Percentiles rank a stretch among this genome's conserved stretches.
These are phyloP conservation scores for Tephrocybe sp. DNA, from an alignment of 768 basidiomycete genomes.

Conservation along the genomic window DNA sequence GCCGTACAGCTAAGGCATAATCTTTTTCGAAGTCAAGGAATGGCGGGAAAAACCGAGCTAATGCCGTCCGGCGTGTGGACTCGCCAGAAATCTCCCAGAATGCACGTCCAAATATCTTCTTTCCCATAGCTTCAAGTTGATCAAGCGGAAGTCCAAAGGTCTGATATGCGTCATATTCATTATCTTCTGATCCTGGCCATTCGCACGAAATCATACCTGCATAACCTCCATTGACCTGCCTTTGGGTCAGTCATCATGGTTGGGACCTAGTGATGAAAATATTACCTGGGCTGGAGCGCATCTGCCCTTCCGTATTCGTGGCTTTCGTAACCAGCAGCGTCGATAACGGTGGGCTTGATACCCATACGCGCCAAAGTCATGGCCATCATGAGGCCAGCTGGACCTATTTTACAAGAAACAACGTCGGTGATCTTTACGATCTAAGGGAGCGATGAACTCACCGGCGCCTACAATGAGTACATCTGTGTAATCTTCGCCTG, in stretches of 20 bases:
- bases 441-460: not conserved
- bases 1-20: constrained; percentile 16
- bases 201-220: constrained; percentile 2
- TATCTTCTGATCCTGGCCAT: not conserved
- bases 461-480: constrained; percentile 18
- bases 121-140: constrained; percentile 13
- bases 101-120: constrained; percentile 16
- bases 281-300: constrained; percentile 14
- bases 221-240: constrained; percentile 16
- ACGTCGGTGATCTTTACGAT: not conserved
- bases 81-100: constrained; percentile 17
- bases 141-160: constrained; percentile 13
- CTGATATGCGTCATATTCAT: not conserved
- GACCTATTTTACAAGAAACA: not conserved
- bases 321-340: constrained; percentile 14
- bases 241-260: not conserved
- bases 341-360: constrained; percentile 12
- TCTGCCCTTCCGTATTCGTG: constrained; percentile 18
- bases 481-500: constrained; percentile 9
- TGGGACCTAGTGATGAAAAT: not conserved
- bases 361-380: constrained; percentile 17
- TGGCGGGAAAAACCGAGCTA: constrained; percentile 16
- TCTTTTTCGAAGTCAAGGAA: constrained; percentile 19
- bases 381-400: constrained; percentile 17
- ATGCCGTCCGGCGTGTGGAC: constrained; percentile 11